These are phyloP conservation scores for Murraya paniculata DNA, from an alignment of 345 rosid species.

Conservation along the genomic window DNA sequence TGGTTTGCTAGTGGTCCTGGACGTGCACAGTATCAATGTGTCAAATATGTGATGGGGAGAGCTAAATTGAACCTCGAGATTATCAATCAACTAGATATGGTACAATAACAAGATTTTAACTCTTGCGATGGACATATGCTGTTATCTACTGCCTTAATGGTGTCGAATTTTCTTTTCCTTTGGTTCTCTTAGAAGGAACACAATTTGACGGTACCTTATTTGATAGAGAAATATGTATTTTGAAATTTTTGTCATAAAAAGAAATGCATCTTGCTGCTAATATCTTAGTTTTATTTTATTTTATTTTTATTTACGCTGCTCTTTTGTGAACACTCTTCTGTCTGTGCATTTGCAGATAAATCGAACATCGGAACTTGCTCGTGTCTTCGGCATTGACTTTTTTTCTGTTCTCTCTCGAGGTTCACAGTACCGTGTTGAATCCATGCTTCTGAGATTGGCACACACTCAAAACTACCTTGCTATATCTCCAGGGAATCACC, in stretches of 20 bases:
- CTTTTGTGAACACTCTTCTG: background rate
- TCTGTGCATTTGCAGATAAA: slow-evolving; percentile 64
- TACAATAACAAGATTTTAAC: slow-evolving; percentile 23
- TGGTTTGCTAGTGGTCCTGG: slow-evolving; percentile 86
- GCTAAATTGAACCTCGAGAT: slow-evolving; percentile 80
- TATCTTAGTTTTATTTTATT: background rate
- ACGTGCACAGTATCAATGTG: slow-evolving; percentile 75
- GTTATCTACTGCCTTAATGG: background rate
- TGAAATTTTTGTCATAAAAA: background rate
- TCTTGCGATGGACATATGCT: background rate
- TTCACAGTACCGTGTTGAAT: slow-evolving; percentile 96
- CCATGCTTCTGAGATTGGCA: slow-evolving; percentile 93
- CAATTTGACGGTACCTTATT: background rate
- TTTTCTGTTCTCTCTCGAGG: slow-evolving; percentile 99
- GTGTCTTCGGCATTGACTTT: slow-evolving; percentile 93
- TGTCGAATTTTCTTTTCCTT: background rate
- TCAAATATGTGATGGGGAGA: slow-evolving; percentile 67
- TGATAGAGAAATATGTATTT: background rate
- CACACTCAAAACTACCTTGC: slow-evolving; percentile 94
- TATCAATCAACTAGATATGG: slow-evolving; percentile 88
- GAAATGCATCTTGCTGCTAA: background rate
- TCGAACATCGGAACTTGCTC: slow-evolving; percentile 98
- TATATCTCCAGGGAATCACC: slow-evolving; percentile 89
- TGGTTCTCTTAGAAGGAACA: background rate
- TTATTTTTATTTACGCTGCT: background rate